Percentiles rank a stretch among this genome's conserved stretches.
Conservation (phyloP, 257 asterid genomes). For the Solanum infundibuliforme region DNA sequence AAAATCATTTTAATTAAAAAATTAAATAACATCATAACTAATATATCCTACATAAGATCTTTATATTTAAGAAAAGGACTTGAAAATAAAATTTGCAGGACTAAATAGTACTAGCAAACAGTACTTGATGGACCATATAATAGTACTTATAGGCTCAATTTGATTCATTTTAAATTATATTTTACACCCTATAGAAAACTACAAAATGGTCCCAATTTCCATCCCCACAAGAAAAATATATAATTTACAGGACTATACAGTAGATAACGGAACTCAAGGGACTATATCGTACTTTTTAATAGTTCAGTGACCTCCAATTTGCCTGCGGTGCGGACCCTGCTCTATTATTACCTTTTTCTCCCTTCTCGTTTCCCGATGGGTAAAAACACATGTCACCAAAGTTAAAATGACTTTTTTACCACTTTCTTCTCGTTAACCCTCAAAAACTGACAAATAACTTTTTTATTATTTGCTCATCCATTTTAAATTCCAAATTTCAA, state of each 20-base stretch:
- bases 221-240: not conserved
- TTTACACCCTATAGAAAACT: not conserved
- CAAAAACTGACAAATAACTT: not conserved
- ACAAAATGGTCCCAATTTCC: not conserved
- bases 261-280: not conserved
- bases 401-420: not conserved
- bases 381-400: not conserved
- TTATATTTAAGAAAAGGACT: not conserved
- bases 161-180: not conserved
- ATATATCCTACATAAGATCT: not conserved
- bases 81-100: not conserved
- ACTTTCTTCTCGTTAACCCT: not conserved
- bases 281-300: not conserved
- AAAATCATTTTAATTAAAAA: not conserved
- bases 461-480: not conserved
- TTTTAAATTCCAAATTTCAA: not conserved
- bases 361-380: not conserved
- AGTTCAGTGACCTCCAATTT: not conserved
- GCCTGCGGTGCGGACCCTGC: not conserved
- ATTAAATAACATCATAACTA: not conserved
- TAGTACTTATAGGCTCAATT: not conserved
- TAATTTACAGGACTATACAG: not conserved
- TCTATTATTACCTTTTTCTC: not conserved
- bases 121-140: not conserved
- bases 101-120: not conserved